Evolutionary conservation across 2,329 filamentous ascomycete genomes (phyloP), one percentile per base, ranked within the genome.

Genomic region (Fusarium sp.): DNA sequence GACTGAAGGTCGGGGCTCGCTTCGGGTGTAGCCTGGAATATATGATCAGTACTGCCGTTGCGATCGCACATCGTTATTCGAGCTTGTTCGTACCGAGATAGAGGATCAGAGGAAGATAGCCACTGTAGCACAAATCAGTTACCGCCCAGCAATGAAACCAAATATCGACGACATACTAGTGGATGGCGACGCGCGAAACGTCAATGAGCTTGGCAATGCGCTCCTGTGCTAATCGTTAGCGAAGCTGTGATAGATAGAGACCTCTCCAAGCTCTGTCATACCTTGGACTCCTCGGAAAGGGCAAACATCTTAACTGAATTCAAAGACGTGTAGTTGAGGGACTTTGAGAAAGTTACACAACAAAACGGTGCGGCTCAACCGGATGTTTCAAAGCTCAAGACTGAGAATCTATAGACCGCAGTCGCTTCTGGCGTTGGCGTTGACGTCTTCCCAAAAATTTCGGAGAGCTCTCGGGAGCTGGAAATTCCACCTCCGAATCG

Each of bases 201-300:
- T 98, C 96, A 83, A 99, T 96, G 86, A 98, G 90, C 88, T 95
- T 96, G 81, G 94, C 92, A 85, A 99, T 98, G 88, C 96, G 95
- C 92, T 99, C 96, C 96, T 98, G 79, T 76, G 57, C 42, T 42
- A 38, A 47, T 31, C 17, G 33, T 78, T 63, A 78, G 63, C 28
- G 33, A 67, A 64, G 31, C 52, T 54, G 49, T 49, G 42, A 69
- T 24, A 66, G 63, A 52, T 42, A 48, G 24, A 41, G 55, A 47
- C 9, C 18, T 52, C n/a, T 47, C 52, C 47, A 51, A 54, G 52
- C 24, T 31, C 14, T 38, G 39, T 62, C 81, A 76, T 82, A 97
- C 96, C 93, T 98, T 98, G 81, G 95, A 95, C 87, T 99, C 96
- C 86, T 99, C 96, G 58, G 96, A 98, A 77, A 98, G 92, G 80